Evolutionary conservation across 2,329 filamentous ascomycete species (phyloP).

Genomic region (Aureobasidium melanogenum): DNA sequence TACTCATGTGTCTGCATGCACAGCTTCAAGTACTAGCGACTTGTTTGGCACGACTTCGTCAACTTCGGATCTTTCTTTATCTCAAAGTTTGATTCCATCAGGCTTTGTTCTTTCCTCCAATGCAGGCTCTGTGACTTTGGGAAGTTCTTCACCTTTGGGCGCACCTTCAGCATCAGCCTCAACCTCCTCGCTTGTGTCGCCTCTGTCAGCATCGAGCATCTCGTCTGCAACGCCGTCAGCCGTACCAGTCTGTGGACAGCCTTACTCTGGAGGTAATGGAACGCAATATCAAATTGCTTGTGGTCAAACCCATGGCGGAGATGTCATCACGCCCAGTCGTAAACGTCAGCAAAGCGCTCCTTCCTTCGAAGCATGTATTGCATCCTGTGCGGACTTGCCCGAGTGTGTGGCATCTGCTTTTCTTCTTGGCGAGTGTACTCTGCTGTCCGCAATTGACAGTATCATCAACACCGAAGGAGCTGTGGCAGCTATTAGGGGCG

Average conservation of each 20-base stretch:
- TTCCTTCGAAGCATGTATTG: conserved; percentile 6
- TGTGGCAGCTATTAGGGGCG: conserved; percentile 4
- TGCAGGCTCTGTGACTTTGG: background rate
- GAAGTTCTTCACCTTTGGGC: background rate
- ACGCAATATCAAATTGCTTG: conserved; percentile 1
- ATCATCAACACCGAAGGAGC: conserved; percentile 3
- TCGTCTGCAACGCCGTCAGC: background rate
- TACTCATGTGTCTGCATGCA: conserved; percentile 3
- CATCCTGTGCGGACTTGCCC: background rate
- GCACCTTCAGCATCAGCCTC: background rate
- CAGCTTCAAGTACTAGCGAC: background rate
- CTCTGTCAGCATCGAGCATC: background rate
- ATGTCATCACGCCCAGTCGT: background rate
- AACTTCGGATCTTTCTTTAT: background rate
- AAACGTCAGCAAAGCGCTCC: background rate
- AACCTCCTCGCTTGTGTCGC: background rate
- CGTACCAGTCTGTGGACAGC: conserved; percentile 5
- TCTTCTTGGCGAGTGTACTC: background rate
- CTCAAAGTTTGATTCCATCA: background rate
- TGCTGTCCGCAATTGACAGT: background rate
- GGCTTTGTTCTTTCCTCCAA: conserved; percentile 5
- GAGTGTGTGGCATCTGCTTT: conserved; percentile 4
- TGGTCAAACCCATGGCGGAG: conserved; percentile 7
- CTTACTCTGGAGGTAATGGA: background rate
- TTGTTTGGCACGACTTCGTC: background rate